Base-by-base conservation (phyloP, 176 grass and related monocot genomes). In the Aegilops longissima region DNA sequence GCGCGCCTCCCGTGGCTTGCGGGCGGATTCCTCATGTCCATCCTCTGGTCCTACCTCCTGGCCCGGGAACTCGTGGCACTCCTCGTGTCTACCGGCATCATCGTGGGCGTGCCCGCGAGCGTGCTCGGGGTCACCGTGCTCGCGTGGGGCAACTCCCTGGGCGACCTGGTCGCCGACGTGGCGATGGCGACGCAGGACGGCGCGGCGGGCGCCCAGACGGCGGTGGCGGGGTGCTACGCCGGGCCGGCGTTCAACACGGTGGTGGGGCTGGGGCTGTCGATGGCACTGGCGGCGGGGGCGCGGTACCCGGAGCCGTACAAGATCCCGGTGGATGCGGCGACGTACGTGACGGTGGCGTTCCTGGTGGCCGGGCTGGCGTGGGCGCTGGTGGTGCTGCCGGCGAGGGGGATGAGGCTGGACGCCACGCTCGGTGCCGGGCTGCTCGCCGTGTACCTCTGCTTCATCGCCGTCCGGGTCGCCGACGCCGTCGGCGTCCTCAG, bases 141-240 rank as follows among this genome's bases (percentile, higher is more conserved):
- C 2, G 94, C 94, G 65, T 97, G 94, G 94, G 94, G 95, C 2
- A 97, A 97, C 86, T 97, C 95, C 4, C 81, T 95, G 0, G 95
- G 95, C 9, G 95, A 97, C 84, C 61, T 95, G 30, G 93, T 95
- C 2, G 68, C 95, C 0, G 88, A 93, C 65, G 91, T 97, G 29
- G 92, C 93, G 0, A 87, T 97, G 84, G 89, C 95, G 0, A 63
- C 27, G 30, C 92, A 79, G 17, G 84, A 76, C 4, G 89, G 90
- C 3, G 2, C 3, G 29, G 56, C 1, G 85, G 95, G 4, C 14
- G 95, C 88, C 0, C 90, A 95, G 87, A 95, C 90, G 8, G 95
- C 93, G 0, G 86, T 97, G 35, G 59, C 95, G 0, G 93, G 95
- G 0, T 97, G 93, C 83, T 90, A 97, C 39, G 95, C 93, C 3